A percentile compares a stretch with the other conserved stretches of the same genome.
Conservation (phyloP, 2,329 filamentous ascomycete genomes). For the Thermomyces lanuginosus region DNA sequence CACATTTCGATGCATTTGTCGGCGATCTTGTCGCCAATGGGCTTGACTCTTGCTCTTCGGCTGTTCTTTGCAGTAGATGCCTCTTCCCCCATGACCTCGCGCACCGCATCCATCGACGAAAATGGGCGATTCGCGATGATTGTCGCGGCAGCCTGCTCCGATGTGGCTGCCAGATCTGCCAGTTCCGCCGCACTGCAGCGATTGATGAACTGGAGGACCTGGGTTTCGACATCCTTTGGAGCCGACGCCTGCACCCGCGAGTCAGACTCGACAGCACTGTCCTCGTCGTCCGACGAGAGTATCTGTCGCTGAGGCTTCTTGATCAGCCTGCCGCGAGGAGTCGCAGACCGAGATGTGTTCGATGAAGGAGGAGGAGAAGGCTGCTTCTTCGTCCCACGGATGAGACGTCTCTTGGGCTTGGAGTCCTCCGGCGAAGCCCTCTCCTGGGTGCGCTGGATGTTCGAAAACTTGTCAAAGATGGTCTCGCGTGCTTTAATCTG, state of each 20-base stretch:
- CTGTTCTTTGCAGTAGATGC: conserved; percentile 35
- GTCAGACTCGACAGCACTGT: conserved; percentile 10
- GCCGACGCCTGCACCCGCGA: too few relatives aligned
- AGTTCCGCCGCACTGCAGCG: conserved; percentile 58
- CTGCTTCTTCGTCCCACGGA: conserved; percentile 21
- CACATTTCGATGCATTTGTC: conserved; percentile 57
- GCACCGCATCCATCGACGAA: conserved; percentile 45
- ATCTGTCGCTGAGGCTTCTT: too few relatives aligned
- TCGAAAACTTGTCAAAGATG: conserved; percentile 44
- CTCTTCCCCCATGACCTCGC: conserved; percentile 41
- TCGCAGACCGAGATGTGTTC: too few relatives aligned
- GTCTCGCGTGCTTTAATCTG: conserved; percentile 38
- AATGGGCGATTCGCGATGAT: conserved; percentile 67
- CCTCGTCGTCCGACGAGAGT: too few relatives aligned
- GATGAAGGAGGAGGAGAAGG: conserved; percentile 14
- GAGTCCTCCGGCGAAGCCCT: conserved; percentile 12
- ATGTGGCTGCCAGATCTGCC: conserved; percentile 63
- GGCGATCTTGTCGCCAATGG: conserved; percentile 50
- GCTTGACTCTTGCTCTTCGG: conserved; percentile 33
- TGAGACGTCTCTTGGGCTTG: conserved; percentile 22
- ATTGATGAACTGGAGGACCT: conserved; percentile 70
- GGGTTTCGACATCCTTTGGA: conserved; percentile 34
- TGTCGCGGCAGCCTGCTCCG: conserved; percentile 49
- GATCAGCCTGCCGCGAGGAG: too few relatives aligned
- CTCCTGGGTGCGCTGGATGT: conserved; percentile 16